These are phyloP conservation scores for Aspergillus sojae DNA, from an alignment of 2,329 filamentous ascomycete species.

Conservation along the genomic window DNA sequence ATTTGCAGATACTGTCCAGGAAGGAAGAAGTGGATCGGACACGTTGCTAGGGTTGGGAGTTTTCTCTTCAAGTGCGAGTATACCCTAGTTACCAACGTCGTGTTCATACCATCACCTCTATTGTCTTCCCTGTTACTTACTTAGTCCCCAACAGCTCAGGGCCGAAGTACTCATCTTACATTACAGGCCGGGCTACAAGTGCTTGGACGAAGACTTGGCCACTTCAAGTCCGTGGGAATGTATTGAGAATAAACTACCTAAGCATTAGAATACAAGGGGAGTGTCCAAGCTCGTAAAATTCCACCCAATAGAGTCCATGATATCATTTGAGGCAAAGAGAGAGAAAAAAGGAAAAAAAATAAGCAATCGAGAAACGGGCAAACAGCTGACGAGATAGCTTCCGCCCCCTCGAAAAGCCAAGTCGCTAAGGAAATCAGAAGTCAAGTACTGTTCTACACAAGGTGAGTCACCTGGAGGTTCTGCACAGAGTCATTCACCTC, in stretches of 20 bases:
- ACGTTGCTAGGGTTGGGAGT: slow-evolving; percentile 3
- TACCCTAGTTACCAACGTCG: not conserved
- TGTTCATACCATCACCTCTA: not conserved
- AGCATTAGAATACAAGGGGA: slow-evolving; percentile 34
- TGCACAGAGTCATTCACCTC: slow-evolving; percentile 11
- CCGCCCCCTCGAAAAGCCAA: slow-evolving; percentile 19
- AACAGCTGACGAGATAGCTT: slow-evolving; percentile 6
- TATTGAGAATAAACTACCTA: slow-evolving; percentile 20
- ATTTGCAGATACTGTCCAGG: not conserved
- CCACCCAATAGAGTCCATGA: slow-evolving; percentile 26
- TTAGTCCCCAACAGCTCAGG: not conserved
- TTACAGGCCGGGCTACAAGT: not conserved
- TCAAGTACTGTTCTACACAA: slow-evolving; percentile 23
- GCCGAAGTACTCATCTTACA: not conserved
- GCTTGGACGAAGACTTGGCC: not conserved
- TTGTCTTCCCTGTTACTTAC: not conserved
- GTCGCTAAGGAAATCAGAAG: slow-evolving; percentile 28
- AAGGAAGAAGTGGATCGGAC: not conserved
- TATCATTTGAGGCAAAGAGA: slow-evolving; percentile 17
- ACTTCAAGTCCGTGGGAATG: not conserved
- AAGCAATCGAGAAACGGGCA: slow-evolving; percentile 13
- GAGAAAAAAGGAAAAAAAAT: not conserved
- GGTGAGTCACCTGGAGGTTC: slow-evolving; percentile 14
- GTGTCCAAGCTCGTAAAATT: slow-evolving; percentile 27
- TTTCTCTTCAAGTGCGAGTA: not conserved